A percentile compares a stretch with the other conserved stretches of the same genome.
These are phyloP conservation scores for Candida montana DNA, from an alignment of 805 yeast genomes.

Conservation along the genomic window DNA sequence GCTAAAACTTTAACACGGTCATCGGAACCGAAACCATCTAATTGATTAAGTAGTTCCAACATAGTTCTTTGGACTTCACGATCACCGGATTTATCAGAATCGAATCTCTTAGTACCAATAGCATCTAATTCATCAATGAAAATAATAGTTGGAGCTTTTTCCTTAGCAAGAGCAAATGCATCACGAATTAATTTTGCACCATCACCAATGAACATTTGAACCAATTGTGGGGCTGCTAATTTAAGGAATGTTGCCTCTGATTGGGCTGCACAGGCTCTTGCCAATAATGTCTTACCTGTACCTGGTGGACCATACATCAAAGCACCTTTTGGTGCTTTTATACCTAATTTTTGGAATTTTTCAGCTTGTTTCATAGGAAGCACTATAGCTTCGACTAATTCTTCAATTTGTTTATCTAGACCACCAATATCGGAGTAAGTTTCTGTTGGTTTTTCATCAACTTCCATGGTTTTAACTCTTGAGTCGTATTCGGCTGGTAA, in stretches of 20 bases:
- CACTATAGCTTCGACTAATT: constrained; percentile 95
- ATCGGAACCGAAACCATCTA: constrained; percentile 97
- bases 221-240: constrained; percentile 96
- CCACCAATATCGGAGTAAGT: constrained; percentile 98
- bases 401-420: constrained; percentile 95
- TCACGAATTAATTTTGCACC: constrained; percentile 97
- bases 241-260: constrained; percentile 95
- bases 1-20: constrained; percentile 96
- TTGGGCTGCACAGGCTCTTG: constrained; percentile 98
- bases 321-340: constrained; percentile 98
- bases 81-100: constrained; percentile 95
- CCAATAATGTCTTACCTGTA: constrained; percentile 94
- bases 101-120: constrained; percentile 96
- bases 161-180: constrained; percentile 95
- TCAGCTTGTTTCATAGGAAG: constrained; percentile 98
- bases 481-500: constrained; percentile 97
- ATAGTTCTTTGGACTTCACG: constrained; percentile 98
- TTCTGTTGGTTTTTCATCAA: constrained; percentile 97
- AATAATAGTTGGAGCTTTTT: constrained; percentile 96
- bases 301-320: constrained; percentile 99
- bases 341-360: constrained; percentile 88
- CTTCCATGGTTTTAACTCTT: constrained; percentile 98
- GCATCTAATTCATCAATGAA: constrained; percentile 98
- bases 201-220: constrained; percentile 98
- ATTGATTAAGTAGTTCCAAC: constrained; percentile 94